Evolutionary conservation across 768 basidiomycete genomes (phyloP), one percentile per base, ranked within the genome.

Genomic region (Mycena pura): DNA sequence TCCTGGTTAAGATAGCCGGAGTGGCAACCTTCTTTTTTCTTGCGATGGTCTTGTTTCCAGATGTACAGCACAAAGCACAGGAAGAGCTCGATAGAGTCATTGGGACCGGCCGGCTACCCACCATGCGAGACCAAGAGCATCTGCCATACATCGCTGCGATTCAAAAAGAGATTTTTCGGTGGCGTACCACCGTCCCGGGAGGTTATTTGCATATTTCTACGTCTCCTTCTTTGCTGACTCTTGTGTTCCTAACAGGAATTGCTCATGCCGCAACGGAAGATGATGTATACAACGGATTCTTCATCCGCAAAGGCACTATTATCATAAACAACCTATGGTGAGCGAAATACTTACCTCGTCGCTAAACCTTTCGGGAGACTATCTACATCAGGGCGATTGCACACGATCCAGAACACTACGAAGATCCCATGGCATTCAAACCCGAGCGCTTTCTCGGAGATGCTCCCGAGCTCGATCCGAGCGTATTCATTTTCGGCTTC

Each of bases 361-460:
- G n/a, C n/a, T n/a, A n/a, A n/a, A n/a, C n/a, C n/a, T n/a, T n/a
- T n/a, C n/a, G n/a, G n/a, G n/a, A n/a, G n/a, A 36, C 34, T 36
- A 17, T 60, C 51, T 29, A 43, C 3, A 31, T n/a, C 38, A 58
- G 62, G 62, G 44, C 39, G 38, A 55, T 58, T 47, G 45, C 22
- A 73, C 78, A 45, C 27, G 46, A 55, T 32, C 27, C 38, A 15
- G 14, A n/a, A 19, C 15, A 49, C 48, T 59, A 28, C 49, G 40
- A n/a, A 29, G 36, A n/a, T 49, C 80, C 80, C 3, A 76, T 78
- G 55, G 60, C 61, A 27, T 81, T 81, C 73, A 69, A 73, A 21
- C 81, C 81, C 27, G 78, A 79, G 63, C 71, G 81, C 57, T 82
- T 76, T 74, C 43, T 58, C 13, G 63, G 63, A 15, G 31, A 11